Percentiles rank a stretch among this genome's conserved stretches.
phyloP scores from a whole-genome alignment of 768 basidiomycete genomes.

The Pulveroboletus sp. region DNA sequence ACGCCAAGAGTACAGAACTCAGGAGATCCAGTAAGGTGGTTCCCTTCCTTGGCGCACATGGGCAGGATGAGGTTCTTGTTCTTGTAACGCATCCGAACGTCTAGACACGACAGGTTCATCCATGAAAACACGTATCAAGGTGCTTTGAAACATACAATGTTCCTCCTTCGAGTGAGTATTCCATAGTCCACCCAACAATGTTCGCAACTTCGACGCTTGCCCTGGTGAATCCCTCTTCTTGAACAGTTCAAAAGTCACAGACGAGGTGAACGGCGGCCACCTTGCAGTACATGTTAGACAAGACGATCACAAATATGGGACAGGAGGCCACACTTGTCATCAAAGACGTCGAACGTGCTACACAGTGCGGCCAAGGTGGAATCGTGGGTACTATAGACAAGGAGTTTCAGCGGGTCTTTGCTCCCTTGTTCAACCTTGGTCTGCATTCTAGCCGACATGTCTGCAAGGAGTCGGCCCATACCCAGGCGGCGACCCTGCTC shows the following conservation, averaged over 20 bases:
- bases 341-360: constrained; percentile 66
- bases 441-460: constrained; percentile 61
- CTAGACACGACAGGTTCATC: constrained; percentile 28
- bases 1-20: constrained; percentile 70
- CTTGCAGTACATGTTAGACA: constrained; percentile 28
- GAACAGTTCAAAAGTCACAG: constrained; percentile 74
- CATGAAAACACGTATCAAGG: neutral
- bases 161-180: constrained; percentile 30
- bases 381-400: constrained; percentile 71
- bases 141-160: constrained; percentile 37
- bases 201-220: constrained; percentile 32
- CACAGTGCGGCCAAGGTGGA: constrained; percentile 63
- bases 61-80: constrained; percentile 62
- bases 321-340: constrained; percentile 50
- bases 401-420: constrained; percentile 53
- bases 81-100: constrained; percentile 74
- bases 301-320: neutral
- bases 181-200: constrained; percentile 41
- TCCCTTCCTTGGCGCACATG: constrained; percentile 57
- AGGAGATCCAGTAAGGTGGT: constrained; percentile 65
- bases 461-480: constrained; percentile 70
- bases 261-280: constrained; percentile 75
- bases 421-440: constrained; percentile 45
- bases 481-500: constrained; percentile 73
- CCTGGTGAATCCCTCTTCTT: constrained; percentile 30